phyloP scores from a whole-genome alignment of 2,329 filamentous ascomycete species.

The Escovopsis sp. region DNA sequence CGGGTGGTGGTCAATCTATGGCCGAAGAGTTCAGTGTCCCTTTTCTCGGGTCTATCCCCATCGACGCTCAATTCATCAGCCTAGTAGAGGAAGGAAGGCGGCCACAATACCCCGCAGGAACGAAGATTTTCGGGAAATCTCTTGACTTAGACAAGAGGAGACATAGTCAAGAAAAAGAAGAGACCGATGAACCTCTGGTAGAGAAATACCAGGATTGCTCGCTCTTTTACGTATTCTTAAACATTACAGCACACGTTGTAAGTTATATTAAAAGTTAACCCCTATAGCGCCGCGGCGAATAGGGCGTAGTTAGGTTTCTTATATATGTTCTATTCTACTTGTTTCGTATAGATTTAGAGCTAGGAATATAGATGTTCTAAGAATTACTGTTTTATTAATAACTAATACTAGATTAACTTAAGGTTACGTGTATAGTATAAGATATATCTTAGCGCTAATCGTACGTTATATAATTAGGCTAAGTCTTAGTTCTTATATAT shows the following conservation, averaged over 20 bases:
- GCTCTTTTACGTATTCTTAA: slow-evolving; percentile 50
- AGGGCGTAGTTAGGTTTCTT: too few species aligned
- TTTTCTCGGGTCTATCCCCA: slow-evolving; percentile 76
- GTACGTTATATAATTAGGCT: too few species aligned
- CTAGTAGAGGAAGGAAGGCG: slow-evolving; percentile 60
- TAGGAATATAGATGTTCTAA: too few species aligned
- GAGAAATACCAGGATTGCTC: slow-evolving; percentile 62
- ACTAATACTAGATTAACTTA: too few species aligned
- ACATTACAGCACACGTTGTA: slow-evolving; percentile 34
- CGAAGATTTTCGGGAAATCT: slow-evolving; percentile 41
- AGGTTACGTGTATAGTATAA: too few species aligned
- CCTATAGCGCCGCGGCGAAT: too few species aligned
- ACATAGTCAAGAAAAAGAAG: slow-evolving; percentile 6
- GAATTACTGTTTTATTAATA: too few species aligned
- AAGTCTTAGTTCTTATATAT: too few species aligned
- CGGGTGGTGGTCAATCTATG: slow-evolving; percentile 81
- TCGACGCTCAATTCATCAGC: slow-evolving; percentile 82
- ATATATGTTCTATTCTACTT: too few species aligned
- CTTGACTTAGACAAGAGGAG: slow-evolving; percentile 20
- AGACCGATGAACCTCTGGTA: slow-evolving; percentile 32
- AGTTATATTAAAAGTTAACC: slow-evolving; percentile 2
- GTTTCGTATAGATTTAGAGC: too few species aligned
- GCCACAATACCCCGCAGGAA: slow-evolving; percentile 56
- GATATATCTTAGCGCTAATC: too few species aligned
- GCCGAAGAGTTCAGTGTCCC: slow-evolving; percentile 68